Evolutionary conservation across 2,329 filamentous ascomycete species (phyloP), one percentile per base, ranked within the genome.

Genomic region (Penicillium aurantiogriseum): DNA sequence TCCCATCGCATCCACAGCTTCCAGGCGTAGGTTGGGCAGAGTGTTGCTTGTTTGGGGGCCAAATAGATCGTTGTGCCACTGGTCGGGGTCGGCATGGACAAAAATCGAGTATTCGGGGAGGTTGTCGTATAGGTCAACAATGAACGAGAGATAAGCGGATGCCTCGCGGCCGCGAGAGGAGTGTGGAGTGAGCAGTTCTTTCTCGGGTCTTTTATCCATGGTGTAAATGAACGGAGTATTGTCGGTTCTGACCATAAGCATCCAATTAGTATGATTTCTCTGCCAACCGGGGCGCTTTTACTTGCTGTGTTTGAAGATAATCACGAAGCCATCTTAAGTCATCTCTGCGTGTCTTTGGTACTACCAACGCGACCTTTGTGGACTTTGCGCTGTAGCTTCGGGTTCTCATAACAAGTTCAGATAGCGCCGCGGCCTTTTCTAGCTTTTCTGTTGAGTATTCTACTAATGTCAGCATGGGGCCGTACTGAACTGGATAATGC

Each of bases 71-170:
- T 67, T 69, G 27, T 71, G 68, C 64, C 67, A 69, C 40, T 69
- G 68, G 4, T 61, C 61, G 5, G 49, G 53, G 21, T 55, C 51
- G 13, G 62, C 61, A 63, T 87, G 85, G 69, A 84, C 81, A 71
- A 88, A 85, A 54, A 87, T 80, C 17, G 77, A 76, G 57, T 85
- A 75, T 60, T 85, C 82, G 3, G 83, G 80, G 3, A 87, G 76
- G 6, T 76, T 63, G 59, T 86, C 78, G 73, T 87, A 87, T 67
- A 82, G 79, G 65, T 86, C 82, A 65, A 85, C 80, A 61, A 87
- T 79, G 69, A 85, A 86, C n/a, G 79, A 82, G 25, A 85, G 75
- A 64, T 87, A 86, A 5, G 84, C 79, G 71, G 85, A 81, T 27
- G 81, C 83, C 69, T 88, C 85, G 60, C 85, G 81, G 19, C 85